phyloP scores from a whole-genome alignment of 2,329 filamentous ascomycete genomes.

The Blumeria hordei region DNA sequence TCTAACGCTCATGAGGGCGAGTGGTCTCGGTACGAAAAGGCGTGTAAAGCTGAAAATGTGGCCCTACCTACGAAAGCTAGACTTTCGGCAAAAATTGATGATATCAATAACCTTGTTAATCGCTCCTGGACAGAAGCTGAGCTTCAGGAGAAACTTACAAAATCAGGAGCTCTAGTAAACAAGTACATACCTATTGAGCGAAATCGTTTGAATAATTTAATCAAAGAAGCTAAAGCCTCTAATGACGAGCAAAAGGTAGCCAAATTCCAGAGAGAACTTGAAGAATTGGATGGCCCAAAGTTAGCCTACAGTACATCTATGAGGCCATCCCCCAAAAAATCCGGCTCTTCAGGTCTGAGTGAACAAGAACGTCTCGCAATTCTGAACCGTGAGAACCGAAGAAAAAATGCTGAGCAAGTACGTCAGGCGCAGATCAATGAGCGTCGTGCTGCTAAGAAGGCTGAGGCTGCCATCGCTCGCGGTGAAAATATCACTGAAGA shows the following conservation, averaged over 20 bases:
- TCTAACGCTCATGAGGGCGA: constrained; percentile 30
- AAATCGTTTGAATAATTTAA: constrained; percentile 36
- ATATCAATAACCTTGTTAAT: constrained; percentile 58
- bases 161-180: constrained; percentile 40
- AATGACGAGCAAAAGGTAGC: constrained; percentile 34
- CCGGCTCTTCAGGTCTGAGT: constrained; percentile 22
- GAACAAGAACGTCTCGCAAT: constrained; percentile 67
- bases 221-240: constrained; percentile 38
- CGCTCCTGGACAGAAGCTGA: constrained; percentile 67
- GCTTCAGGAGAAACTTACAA: constrained; percentile 53
- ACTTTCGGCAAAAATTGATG: constrained; percentile 47
- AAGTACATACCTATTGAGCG: constrained; percentile 44
- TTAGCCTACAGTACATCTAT: constrained; percentile 49
- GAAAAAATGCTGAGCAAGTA: constrained; percentile 69
- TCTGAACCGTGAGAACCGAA: constrained; percentile 65
- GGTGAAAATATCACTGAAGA: constrained; percentile 37
- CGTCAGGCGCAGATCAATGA: constrained; percentile 76
- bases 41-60: constrained; percentile 46
- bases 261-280: constrained; percentile 33
- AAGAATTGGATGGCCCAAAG: constrained; percentile 40
- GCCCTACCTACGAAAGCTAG: constrained; percentile 48
- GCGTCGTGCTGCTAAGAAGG: constrained; percentile 34
- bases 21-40: constrained; percentile 56
- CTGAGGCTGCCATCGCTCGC: constrained; percentile 34
- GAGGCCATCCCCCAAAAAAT: constrained; percentile 26